These are phyloP conservation scores for Xylaria sp. DNA, from an alignment of 2,329 filamentous ascomycete genomes.

Conservation along the genomic window DNA sequence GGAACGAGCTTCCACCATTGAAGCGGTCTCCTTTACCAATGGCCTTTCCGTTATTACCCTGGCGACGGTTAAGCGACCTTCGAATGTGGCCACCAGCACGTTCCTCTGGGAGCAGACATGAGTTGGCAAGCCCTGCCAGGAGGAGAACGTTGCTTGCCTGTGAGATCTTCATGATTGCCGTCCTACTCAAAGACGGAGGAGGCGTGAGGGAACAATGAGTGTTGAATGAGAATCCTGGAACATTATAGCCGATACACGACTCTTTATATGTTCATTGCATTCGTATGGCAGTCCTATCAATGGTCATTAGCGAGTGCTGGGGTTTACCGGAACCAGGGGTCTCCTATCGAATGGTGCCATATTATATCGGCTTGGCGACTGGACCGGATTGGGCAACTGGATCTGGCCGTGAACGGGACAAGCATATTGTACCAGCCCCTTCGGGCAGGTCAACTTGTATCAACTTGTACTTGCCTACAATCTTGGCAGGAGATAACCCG, in stretches of 20 bases:
- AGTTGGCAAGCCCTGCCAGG: slow-evolving; percentile 31
- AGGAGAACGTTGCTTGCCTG: slow-evolving; percentile 30
- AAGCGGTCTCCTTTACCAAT: slow-evolving; percentile 52
- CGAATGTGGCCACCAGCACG: slow-evolving; percentile 34
- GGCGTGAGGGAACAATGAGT: not conserved
- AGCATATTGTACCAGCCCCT: slow-evolving; percentile 26
- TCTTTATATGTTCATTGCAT: slow-evolving; percentile 19
- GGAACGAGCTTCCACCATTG: slow-evolving; percentile 52
- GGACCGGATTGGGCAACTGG: slow-evolving; percentile 34
- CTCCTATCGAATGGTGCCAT: not conserved
- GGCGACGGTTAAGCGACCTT: slow-evolving; percentile 26
- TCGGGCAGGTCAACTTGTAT: slow-evolving; percentile 28
- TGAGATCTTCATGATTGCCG: slow-evolving; percentile 32
- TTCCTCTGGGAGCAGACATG: slow-evolving; percentile 41
- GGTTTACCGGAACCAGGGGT: slow-evolving; percentile 3
- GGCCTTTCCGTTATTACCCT: slow-evolving; percentile 39
- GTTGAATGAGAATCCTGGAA: not conserved
- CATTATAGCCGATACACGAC: slow-evolving; percentile 3
- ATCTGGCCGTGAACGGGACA: slow-evolving; percentile 14
- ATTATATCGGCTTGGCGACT: slow-evolving; percentile 23
- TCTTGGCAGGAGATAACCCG: slow-evolving; percentile 32
- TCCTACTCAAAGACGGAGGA: not conserved
- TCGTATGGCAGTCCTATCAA: slow-evolving; percentile 8
- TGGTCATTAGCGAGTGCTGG: slow-evolving; percentile 3
- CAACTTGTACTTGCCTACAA: not conserved